phyloP scores from a whole-genome alignment of 495 filamentous ascomycete genomes.

The Talaromyces ruber region DNA sequence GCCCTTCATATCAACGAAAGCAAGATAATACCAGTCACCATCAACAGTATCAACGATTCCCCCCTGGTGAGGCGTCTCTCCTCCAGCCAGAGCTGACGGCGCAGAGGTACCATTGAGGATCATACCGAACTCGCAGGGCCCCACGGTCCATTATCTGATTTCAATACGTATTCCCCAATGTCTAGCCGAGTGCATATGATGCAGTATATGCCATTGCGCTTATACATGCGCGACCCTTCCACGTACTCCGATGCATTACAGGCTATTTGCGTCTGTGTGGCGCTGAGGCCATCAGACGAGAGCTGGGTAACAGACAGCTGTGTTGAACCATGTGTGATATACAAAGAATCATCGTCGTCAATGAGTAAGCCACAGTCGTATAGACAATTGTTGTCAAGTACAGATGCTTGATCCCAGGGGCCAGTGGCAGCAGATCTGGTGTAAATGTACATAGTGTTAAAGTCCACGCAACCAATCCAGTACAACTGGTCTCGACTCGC shows the following conservation, averaged over 20 bases:
- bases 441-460: not conserved
- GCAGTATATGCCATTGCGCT: not conserved
- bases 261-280: not conserved
- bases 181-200: not conserved
- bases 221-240: not conserved
- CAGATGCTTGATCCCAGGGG: not conserved
- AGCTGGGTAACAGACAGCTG: too few species aligned
- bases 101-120: too few species aligned
- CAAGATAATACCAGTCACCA: not conserved
- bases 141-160: not conserved
- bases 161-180: not conserved
- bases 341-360: not conserved
- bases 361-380: not conserved
- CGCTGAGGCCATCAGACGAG: not conserved
- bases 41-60: not conserved
- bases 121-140: too few species aligned
- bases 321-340: too few species aligned
- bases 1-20: not conserved
- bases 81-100: too few species aligned
- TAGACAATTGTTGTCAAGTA: not conserved
- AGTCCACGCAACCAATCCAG: not conserved
- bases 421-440: not conserved
- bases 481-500: not conserved
- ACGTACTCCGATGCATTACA: not conserved
- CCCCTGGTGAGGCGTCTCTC: not conserved